Evolutionary conservation across 441 rosid species (phyloP).

Genomic region (Syzygium malaccense): DNA sequence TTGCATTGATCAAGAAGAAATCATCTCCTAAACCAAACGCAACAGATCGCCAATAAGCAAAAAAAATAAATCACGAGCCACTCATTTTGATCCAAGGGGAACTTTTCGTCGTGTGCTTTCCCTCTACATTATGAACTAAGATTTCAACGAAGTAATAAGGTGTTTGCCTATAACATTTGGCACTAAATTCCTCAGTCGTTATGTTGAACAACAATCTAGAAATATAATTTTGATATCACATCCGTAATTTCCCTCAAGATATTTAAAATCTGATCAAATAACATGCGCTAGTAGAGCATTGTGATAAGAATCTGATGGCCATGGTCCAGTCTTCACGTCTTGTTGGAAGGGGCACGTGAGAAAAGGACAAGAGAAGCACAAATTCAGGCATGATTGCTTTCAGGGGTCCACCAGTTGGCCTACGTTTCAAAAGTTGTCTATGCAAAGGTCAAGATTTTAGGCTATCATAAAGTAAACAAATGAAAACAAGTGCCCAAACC

Average conservation of each 20-base stretch:
- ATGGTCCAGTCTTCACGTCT: slow-evolving; percentile 16
- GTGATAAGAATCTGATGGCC: slow-evolving; percentile 1
- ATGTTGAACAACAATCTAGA: neutral
- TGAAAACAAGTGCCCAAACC: neutral
- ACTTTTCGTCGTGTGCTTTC: neutral
- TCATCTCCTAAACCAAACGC: neutral
- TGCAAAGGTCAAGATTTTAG: slow-evolving; percentile 3
- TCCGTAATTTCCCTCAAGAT: slow-evolving; percentile 6
- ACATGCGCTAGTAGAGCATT: neutral
- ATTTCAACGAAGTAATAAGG: neutral
- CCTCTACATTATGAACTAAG: neutral
- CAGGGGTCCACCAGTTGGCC: slow-evolving; percentile 7
- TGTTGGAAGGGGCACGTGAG: slow-evolving; percentile 5
- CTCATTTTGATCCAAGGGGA: neutral
- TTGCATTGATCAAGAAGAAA: neutral
- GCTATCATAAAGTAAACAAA: neutral
- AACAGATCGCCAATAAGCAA: neutral
- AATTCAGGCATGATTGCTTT: neutral
- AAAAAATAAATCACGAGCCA: neutral
- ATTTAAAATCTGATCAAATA: neutral
- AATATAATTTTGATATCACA: neutral
- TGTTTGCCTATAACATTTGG: neutral
- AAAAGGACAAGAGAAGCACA: neutral
- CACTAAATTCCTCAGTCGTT: neutral
- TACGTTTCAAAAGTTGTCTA: neutral